Evolutionary conservation across 2,329 filamentous ascomycete genomes (phyloP), one percentile per base, ranked within the genome.

Genomic region (Exophiala lecanii-corni): DNA sequence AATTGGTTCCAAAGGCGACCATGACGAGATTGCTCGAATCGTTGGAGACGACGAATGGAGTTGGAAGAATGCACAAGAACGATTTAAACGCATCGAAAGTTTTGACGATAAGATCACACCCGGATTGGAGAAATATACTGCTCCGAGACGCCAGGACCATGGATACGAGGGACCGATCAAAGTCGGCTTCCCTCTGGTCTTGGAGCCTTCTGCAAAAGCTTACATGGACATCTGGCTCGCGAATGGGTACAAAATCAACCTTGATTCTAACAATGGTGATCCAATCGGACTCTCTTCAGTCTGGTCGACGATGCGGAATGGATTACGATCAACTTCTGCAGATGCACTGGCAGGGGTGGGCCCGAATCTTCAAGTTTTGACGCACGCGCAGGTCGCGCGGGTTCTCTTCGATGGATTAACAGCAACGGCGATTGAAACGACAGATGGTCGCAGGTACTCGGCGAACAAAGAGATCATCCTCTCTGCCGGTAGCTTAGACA

Each of bases 1-100:
- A 2, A 52, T 74, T 18, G 81, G 81, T 2, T 70, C 76, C 2
- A 63, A 66, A 1, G 76, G 77, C 39, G 81, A 84, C 50, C 83
- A 78, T 47, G 70, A 84, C 19, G 69, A 76, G 40, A 82, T 79
- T 78, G 77, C 77, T 1, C 61, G 66, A 0, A 48, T 73, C 2
- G 72, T 77, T 0, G 76, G 62, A 0, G 79, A 84, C 50, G 69
- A 78, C 3, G 57, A 62, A 0, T 84, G 73, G 58, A 50, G 54
- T 2, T 84, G 79, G 79, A 61, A 71, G 2, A 62, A 67, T 32
- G 74, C 77, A 19, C 67, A 75, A 43, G 46, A 59, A 2, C 66
- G 73, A 1, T 76, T 73, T 54, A 74, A 74, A 48, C 60, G 58
- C 12, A 64, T 83, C 13, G 78, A 82, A 56, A 70, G 62, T 0